Percentiles rank a stretch among this genome's conserved stretches.
Conservation (phyloP, 768 basidiomycete species). For the Lactarius trivialis region DNA sequence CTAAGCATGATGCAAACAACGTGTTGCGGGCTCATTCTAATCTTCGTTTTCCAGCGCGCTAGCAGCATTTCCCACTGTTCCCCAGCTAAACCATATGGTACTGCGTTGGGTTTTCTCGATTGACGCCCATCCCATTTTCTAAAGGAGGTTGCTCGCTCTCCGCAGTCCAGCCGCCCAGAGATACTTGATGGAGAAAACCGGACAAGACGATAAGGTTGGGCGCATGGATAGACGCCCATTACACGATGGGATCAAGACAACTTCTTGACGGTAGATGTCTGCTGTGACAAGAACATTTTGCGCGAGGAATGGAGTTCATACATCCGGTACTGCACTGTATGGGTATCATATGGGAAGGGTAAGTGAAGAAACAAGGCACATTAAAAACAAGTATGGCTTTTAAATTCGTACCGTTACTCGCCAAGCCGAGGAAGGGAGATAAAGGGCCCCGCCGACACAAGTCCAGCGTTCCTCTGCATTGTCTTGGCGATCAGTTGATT, state of each 20-base stretch:
- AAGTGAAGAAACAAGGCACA: not conserved
- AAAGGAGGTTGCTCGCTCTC: not conserved
- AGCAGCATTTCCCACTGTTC: not conserved
- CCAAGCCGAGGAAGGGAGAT: not conserved
- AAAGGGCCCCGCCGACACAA: not conserved
- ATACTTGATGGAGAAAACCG: not conserved
- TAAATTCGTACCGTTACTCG: not conserved
- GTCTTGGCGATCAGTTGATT: not conserved
- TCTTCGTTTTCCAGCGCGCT: not conserved
- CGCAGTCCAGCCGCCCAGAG: not conserved
- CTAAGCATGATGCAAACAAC: not conserved
- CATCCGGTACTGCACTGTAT: too few relatives aligned
- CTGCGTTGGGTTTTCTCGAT: not conserved
- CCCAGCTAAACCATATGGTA: not conserved
- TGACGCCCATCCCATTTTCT: not conserved
- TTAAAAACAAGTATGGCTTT: not conserved
- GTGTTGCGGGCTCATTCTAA: not conserved
- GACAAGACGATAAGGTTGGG: not conserved
- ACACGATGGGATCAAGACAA: not conserved
- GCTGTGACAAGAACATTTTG: not conserved
- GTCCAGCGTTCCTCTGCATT: not conserved
- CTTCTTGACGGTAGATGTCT: not conserved
- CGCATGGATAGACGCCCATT: not conserved
- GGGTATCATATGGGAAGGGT: not conserved
- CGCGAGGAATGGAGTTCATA: not conserved